Evolutionary conservation across 2,329 filamentous ascomycete genomes (phyloP).

Genomic region (Fusarium decemcellulare): DNA sequence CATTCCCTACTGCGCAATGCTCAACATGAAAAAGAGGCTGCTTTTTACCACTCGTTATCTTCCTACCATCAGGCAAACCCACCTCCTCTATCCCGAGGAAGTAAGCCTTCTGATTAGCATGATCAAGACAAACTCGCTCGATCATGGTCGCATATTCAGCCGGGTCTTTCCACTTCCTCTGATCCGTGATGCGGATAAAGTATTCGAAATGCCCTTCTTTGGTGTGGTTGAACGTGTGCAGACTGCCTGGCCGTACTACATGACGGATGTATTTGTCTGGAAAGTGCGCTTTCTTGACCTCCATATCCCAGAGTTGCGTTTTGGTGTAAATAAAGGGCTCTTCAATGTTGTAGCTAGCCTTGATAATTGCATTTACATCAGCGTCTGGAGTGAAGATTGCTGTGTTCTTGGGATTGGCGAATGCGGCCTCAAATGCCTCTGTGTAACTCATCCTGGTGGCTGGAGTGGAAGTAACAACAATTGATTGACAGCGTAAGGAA

Average conservation of each 20-base stretch:
- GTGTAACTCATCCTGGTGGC: not conserved
- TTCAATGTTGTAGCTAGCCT: not conserved
- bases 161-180: not conserved
- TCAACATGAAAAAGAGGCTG: constrained; percentile 11
- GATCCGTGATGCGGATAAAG: not conserved
- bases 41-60: not conserved
- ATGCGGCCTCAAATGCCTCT: not conserved
- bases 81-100: constrained; percentile 2
- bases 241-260: constrained; percentile 2
- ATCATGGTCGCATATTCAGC: not conserved
- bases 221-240: not conserved
- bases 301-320: constrained; percentile 1
- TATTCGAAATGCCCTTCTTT: not conserved
- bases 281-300: not conserved
- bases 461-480: not conserved
- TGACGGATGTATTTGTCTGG: constrained; percentile 13
- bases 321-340: constrained; percentile 4
- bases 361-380: not conserved
- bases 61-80: not conserved
- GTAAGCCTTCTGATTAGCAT: constrained; percentile 1
- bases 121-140: constrained; percentile 1
- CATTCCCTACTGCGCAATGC: not conserved
- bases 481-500: too few relatives aligned
- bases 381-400: not conserved
- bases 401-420: not conserved